Conservation (phyloP, 768 basidiomycete genomes). For the Serendipita indica region DNA sequence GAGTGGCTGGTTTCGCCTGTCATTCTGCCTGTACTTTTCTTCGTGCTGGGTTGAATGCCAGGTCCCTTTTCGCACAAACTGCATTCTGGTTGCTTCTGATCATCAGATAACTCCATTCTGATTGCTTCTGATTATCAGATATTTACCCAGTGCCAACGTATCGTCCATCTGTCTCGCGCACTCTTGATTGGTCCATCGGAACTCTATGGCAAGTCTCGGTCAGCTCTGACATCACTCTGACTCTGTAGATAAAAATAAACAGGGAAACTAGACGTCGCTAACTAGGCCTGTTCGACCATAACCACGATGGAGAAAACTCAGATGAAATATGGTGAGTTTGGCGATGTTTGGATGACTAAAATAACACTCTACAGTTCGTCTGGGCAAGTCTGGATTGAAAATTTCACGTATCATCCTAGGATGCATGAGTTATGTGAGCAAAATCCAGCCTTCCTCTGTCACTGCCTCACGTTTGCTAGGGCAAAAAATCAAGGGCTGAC, state of each 20-base stretch:
- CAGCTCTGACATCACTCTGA: background rate
- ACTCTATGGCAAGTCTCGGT: background rate
- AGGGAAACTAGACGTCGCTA: background rate
- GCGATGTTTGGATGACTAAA: conserved; percentile 25
- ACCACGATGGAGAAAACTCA: conserved; percentile 56
- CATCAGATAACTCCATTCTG: background rate
- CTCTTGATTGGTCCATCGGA: background rate
- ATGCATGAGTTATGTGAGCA: conserved; percentile 23
- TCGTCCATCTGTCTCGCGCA: background rate
- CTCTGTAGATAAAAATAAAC: background rate
- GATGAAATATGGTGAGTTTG: conserved; percentile 33
- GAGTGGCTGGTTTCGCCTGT: background rate
- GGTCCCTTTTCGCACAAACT: background rate
- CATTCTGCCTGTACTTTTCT: background rate
- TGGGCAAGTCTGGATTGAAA: conserved; percentile 24
- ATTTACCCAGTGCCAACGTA: conserved; percentile 17
- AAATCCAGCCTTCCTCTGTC: no score
- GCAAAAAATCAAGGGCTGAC: conserved; percentile 16
- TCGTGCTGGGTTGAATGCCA: background rate
- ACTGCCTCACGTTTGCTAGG: no score
- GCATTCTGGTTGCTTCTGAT: background rate
- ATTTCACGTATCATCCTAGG: conserved; percentile 30
- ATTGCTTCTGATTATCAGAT: conserved; percentile 10
- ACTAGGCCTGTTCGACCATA: conserved; percentile 21
- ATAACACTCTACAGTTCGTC: conserved; percentile 19